Base-by-base conservation (phyloP, 2,329 filamentous ascomycete genomes). In the Fusarium mundagurra region DNA sequence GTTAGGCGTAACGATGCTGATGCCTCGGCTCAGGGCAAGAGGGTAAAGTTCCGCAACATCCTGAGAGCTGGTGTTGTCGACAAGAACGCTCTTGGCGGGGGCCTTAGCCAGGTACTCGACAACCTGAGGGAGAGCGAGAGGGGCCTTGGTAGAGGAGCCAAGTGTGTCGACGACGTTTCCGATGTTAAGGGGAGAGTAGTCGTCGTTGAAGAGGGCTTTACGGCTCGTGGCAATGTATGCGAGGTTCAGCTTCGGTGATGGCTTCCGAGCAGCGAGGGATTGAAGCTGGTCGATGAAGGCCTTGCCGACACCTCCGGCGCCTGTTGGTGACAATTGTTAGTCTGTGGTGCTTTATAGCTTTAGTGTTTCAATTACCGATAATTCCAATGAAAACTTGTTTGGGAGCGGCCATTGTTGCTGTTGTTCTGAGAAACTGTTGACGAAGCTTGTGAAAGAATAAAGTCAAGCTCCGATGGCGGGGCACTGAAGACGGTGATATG, bases 61-160 rank as follows among this genome's bases (percentile, higher is more conserved):
- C 78, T 96, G 92, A 77, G 94, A 95, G 84, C 94, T 97, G 60
- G 96, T 99, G 86, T 98, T 98, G 88, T 99, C 96, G 75, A 99
- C 92, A 36, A 99, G 87, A 50, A 99, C 88, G 48, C 93, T 91
- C 81, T 93, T 94, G 69, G 91, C 90, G 6, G 95, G 94, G 2
- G 94, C 93, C 48, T 89, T 89, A 67, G 91, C 89, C 51, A 99
- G 92, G 84, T 94, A 97, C 39, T 92, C 90, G 74, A 92, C 90
- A 44, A 97, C 89, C 78, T 96, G 89, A 48, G 92, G 83, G 51
- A 94, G 87, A 43, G 89, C 85, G 24, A 94, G 89, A 16, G 94
- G 89, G 6, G 91, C 85, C 73, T 91, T 90, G 34, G 87, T 85
- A 29, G 92, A 92, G 20, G 89, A 83, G 48, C 89, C 87, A 58